Conservation (phyloP, 495 filamentous ascomycete species). For the Letharia lupina region DNA sequence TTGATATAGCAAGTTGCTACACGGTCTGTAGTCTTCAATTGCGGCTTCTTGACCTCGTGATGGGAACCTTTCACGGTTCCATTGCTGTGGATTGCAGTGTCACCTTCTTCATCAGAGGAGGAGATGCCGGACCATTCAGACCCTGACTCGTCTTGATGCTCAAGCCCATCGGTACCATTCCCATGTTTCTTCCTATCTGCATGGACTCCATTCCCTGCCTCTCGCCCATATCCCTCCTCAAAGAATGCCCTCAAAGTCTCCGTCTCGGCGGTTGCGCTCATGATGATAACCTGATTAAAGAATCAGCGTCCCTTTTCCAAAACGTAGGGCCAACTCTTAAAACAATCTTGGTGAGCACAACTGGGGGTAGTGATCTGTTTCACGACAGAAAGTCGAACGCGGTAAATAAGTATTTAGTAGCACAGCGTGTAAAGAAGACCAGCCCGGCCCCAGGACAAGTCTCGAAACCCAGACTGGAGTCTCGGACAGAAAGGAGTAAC, state of each 20-base stretch:
- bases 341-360: not conserved
- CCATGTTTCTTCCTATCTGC: not conserved
- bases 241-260: constrained; percentile 72
- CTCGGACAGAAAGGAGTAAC: not conserved
- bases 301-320: not conserved
- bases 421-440: not conserved
- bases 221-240: constrained; percentile 33
- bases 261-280: constrained; percentile 94
- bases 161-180: not conserved
- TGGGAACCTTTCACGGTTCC: not conserved
- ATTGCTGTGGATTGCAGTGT: not conserved
- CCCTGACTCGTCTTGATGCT: constrained; percentile 12
- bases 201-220: constrained; percentile 4
- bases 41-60: not conserved
- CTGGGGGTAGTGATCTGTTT: not conserved
- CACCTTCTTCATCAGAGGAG: constrained; percentile 11
- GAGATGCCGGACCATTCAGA: constrained; percentile 26
- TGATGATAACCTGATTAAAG: constrained; percentile 55
- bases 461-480: not conserved
- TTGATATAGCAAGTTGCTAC: constrained; percentile 63
- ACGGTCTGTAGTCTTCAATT: not conserved
- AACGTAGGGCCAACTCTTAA: not conserved
- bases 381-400: not conserved
- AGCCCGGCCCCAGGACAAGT: not conserved
- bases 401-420: not conserved